phyloP scores from a whole-genome alignment of 768 basidiomycete genomes.

The Ramaria rubella region DNA sequence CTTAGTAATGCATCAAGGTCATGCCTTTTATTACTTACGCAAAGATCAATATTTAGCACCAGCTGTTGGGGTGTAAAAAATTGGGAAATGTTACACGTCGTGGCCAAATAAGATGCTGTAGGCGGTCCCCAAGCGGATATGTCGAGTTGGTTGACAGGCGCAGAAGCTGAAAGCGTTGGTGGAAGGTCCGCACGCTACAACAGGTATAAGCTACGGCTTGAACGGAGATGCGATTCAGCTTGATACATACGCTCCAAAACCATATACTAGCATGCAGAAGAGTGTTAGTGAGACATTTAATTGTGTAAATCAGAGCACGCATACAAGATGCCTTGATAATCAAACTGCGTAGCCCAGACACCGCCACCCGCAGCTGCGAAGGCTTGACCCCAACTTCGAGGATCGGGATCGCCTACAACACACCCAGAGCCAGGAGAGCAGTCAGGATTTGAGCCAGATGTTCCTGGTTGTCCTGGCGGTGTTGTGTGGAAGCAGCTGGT shows the following conservation, averaged over 20 bases:
- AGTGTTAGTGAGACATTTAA: not conserved
- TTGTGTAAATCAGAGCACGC: conserved; percentile 9
- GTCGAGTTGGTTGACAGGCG: conserved; percentile 30
- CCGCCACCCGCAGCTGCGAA: conserved; percentile 55
- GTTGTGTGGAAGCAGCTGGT: not conserved
- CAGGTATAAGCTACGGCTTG: not conserved
- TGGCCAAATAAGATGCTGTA: conserved; percentile 36
- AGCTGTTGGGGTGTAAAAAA: conserved; percentile 45
- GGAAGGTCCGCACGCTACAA: conserved; percentile 34
- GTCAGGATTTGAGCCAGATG: conserved; percentile 16
- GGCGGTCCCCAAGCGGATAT: conserved; percentile 40
- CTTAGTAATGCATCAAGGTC: no score
- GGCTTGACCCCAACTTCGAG: conserved; percentile 39
- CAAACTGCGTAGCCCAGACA: conserved; percentile 65
- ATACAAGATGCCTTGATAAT: conserved; percentile 44
- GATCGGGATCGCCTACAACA: conserved; percentile 32
- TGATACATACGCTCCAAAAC: conserved; percentile 39
- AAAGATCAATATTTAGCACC: conserved; percentile 49
- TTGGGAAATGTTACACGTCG: conserved; percentile 37
- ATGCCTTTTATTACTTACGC: conserved; percentile 28
- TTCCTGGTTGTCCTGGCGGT: not conserved
- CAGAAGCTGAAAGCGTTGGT: conserved; percentile 24
- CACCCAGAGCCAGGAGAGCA: conserved; percentile 37
- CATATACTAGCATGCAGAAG: conserved; percentile 26
- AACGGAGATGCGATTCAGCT: conserved; percentile 14